These are phyloP conservation scores for Rhodotorula graminis DNA, from an alignment of 768 basidiomycete species.

Conservation along the genomic window DNA sequence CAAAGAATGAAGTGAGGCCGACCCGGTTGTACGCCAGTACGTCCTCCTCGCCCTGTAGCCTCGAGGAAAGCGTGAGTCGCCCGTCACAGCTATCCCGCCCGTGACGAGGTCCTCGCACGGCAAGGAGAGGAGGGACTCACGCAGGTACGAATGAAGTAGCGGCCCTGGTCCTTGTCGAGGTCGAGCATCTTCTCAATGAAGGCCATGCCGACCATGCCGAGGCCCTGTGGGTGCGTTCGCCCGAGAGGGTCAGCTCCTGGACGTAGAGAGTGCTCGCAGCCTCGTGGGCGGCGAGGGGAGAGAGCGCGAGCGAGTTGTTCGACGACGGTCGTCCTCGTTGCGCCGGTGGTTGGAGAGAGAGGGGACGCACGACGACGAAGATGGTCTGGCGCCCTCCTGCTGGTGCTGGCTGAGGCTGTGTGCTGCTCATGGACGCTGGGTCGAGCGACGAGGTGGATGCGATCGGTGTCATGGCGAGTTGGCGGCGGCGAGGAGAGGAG, in stretches of 20 bases:
- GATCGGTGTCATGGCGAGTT: conserved; percentile 16
- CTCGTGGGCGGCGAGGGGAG: too few species aligned
- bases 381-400: conserved; percentile 42
- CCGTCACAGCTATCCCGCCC: too few species aligned
- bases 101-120: too few species aligned
- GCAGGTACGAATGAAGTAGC: conserved; percentile 58
- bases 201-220: conserved; percentile 60
- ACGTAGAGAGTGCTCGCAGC: too few species aligned
- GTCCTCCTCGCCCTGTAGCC: conserved; percentile 53
- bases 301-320: too few species aligned
- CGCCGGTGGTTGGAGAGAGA: too few species aligned
- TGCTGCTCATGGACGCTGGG: neutral
- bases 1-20: conserved; percentile 55
- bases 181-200: conserved; percentile 67
- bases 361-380: conserved; percentile 46
- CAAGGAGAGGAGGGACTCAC: conserved; percentile 29
- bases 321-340: too few species aligned
- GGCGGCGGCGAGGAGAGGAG: neutral
- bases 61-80: too few species aligned
- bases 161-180: conserved; percentile 52
- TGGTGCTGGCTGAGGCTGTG: neutral
- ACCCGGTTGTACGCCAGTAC: conserved; percentile 44
- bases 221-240: neutral
- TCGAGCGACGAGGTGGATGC: conserved; percentile 6
- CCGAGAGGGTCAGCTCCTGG: too few species aligned